These are phyloP conservation scores for Blastobotrys capitulatus DNA, from an alignment of 1,139 yeast genomes.

Conservation along the genomic window DNA sequence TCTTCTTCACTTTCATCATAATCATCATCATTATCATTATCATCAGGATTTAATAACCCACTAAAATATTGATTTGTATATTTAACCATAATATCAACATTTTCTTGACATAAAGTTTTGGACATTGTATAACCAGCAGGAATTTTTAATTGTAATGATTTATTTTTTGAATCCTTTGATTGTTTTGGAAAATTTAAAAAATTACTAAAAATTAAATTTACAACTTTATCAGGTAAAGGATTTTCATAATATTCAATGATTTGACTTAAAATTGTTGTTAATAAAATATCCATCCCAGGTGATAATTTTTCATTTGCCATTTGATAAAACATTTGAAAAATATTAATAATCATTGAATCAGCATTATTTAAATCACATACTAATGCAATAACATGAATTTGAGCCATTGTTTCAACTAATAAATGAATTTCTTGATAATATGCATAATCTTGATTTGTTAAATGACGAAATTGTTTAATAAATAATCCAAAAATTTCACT, in stretches of 20 bases:
- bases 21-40: conserved; percentile 28
- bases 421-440: conserved; percentile 64
- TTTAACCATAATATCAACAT: conserved; percentile 71
- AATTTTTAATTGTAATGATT: conserved; percentile 27
- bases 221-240: conserved; percentile 55
- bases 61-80: conserved; percentile 77
- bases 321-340: conserved; percentile 62
- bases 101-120: conserved; percentile 60
- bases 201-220: conserved; percentile 56
- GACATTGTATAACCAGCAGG: conserved; percentile 66
- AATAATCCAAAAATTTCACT: conserved; percentile 36
- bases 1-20: conserved; percentile 15
- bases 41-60: conserved; percentile 46
- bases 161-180: conserved; percentile 29
- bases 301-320: conserved; percentile 33
- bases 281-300: conserved; percentile 46
- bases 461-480: conserved; percentile 53
- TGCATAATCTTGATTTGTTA: conserved; percentile 56
- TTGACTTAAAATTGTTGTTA: conserved; percentile 67
- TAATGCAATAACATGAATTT: conserved; percentile 72
- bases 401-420: conserved; percentile 64
- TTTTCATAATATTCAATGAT: conserved; percentile 66
- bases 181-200: conserved; percentile 38
- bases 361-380: conserved; percentile 71
- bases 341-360: conserved; percentile 45